Evolutionary conservation across 2,329 filamentous ascomycete species (phyloP).

Genomic region (Apiospora kogelbergensis): DNA sequence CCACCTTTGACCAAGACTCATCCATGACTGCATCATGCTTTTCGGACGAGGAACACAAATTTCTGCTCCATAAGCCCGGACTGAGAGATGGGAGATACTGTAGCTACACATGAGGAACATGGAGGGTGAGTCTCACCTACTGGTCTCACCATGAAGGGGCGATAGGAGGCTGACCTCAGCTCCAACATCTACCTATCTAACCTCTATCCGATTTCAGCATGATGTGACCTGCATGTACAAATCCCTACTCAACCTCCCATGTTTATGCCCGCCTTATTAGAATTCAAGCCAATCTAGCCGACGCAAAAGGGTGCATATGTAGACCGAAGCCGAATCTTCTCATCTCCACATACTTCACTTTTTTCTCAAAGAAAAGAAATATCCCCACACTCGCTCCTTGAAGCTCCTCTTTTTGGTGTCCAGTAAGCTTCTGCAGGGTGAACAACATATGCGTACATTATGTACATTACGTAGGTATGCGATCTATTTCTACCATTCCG

Average conservation of each 20-base stretch:
- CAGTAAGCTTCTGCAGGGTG: not conserved
- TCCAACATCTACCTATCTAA: not conserved
- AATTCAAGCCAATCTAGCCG: not conserved
- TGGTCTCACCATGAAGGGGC: not conserved
- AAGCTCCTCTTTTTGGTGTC: not conserved
- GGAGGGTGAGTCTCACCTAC: not conserved
- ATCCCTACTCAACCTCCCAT: not conserved
- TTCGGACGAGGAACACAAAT: not conserved
- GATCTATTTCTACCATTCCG: not conserved
- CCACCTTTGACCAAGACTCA: not conserved
- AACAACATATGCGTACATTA: not conserved
- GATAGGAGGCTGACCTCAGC: slow-evolving; percentile 4
- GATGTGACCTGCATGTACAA: not conserved
- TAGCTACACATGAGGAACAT: no score
- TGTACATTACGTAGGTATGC: not conserved
- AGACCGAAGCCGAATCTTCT: not conserved
- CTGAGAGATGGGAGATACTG: not conserved
- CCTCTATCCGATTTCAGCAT: not conserved
- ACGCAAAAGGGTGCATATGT: slow-evolving; percentile 3
- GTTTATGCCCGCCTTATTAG: not conserved
- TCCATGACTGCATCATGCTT: not conserved
- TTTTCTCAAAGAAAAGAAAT: not conserved
- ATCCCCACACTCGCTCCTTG: not conserved
- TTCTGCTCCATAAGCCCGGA: not conserved
- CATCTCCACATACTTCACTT: not conserved